Percentiles rank a stretch among this genome's conserved stretches.
Evolutionary conservation across 2,329 filamentous ascomycete genomes (phyloP).

Genomic region (Colletotrichum eremochloae): DNA sequence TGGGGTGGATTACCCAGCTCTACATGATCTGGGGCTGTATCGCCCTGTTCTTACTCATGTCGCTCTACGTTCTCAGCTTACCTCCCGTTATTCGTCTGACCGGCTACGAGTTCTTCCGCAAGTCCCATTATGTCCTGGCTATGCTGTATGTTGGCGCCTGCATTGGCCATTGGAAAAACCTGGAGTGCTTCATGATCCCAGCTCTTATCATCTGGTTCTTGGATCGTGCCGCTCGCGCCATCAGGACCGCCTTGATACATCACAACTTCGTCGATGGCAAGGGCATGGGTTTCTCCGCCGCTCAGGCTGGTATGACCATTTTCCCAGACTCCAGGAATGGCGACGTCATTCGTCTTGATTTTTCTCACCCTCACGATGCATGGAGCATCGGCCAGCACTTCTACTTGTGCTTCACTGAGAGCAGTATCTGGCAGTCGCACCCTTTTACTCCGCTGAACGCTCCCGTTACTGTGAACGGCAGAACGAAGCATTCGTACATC

Average conservation of each 20-base stretch:
- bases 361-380: conserved; percentile 69
- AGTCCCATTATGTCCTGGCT: conserved; percentile 79
- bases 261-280: conserved; percentile 62
- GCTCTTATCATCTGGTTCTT: conserved; percentile 74
- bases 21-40: conserved; percentile 83
- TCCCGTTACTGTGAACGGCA: conserved; percentile 57
- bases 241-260: conserved; percentile 72
- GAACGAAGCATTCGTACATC: conserved; percentile 67
- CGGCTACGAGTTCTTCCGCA: conserved; percentile 84
- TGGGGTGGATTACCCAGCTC: conserved; percentile 69
- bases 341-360: conserved; percentile 75
- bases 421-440: conserved; percentile 79
- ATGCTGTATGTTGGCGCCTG: conserved; percentile 81
- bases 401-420: conserved; percentile 75
- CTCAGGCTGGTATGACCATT: conserved; percentile 62
- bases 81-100: conserved; percentile 71
- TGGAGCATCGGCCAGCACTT: conserved; percentile 81
- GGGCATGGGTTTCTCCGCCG: conserved; percentile 67
- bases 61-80: conserved; percentile 72
- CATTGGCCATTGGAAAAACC: conserved; percentile 79
- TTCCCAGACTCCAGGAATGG: conserved; percentile 71
- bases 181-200: conserved; percentile 78
- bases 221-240: conserved; percentile 71
- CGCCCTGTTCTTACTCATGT: conserved; percentile 73
- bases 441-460: conserved; percentile 75